Conservation (phyloP, 1,139 yeast genomes). For the Hanseniaspora uvarum region DNA sequence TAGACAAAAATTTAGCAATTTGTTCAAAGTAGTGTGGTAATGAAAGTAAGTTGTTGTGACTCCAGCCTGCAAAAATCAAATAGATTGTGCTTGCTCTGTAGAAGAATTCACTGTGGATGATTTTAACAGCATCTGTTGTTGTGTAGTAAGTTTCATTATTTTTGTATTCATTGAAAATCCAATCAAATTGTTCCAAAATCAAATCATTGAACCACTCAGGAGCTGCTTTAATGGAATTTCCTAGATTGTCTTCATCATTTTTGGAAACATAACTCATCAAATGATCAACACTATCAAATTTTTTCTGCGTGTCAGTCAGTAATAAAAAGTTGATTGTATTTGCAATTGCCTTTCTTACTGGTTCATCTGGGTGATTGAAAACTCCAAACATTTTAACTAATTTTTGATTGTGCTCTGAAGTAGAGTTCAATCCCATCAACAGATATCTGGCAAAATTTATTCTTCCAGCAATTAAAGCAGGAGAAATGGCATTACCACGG, state of each 20-base stretch:
- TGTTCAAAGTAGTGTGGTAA: constrained; percentile 37
- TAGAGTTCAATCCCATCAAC: constrained; percentile 49
- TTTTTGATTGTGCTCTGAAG: constrained; percentile 42
- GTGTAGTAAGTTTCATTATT: constrained; percentile 35
- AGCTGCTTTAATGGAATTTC: constrained; percentile 38
- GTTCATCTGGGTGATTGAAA: constrained; percentile 60
- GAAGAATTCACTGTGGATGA: constrained; percentile 33
- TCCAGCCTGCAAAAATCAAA: constrained; percentile 27
- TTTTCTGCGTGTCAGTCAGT: constrained; percentile 10
- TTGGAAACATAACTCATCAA: background rate
- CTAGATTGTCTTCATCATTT: constrained; percentile 11
- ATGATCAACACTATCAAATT: constrained; percentile 9
- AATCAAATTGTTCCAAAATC: constrained; percentile 41
- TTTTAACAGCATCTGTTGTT: constrained; percentile 29
- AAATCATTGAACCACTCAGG: constrained; percentile 55
- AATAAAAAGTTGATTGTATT: constrained; percentile 12
- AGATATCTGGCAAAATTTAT: constrained; percentile 48
- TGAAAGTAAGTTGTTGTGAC: constrained; percentile 30
- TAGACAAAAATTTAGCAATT: constrained; percentile 63
- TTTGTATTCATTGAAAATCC: constrained; percentile 39
- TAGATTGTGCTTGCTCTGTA: constrained; percentile 32
- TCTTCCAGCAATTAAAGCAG: constrained; percentile 25
- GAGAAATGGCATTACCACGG: background rate
- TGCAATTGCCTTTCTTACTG: constrained; percentile 41
- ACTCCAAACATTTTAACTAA: constrained; percentile 37